Evolutionary conservation across 805 yeast genomes (phyloP), one percentile per base, ranked within the genome.

Genomic region (Debaryomyces maramus): DNA sequence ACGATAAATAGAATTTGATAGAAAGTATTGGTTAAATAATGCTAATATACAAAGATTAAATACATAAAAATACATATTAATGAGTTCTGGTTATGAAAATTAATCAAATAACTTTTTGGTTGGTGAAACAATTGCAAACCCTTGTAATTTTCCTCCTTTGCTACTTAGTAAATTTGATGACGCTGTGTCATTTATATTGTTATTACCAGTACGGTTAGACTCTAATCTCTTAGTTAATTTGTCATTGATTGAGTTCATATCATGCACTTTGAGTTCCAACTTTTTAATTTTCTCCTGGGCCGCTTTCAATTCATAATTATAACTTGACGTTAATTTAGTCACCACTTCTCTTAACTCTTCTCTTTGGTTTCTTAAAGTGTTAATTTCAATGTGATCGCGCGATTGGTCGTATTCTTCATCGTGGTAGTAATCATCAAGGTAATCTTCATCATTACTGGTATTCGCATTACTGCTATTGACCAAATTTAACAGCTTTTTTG

Each of bases 331-430:
- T 47, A 70, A 52, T 44, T 67, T 63, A 17, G 64, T 56, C 21
- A 70, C 60, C 38, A 60, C 61, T 37, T 67, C 73, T 26, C 74
- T 50, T 34, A 70, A 57, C 45, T 70, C 75, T 34, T 70, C 73
- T 16, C 73, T 47, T 46, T 70, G 75, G 14, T 36, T 44, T 37
- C 52, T 57, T 39, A 60, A 51, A 18, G 47, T 41, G 8, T 32
- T 36, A 13, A 60, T 53, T 43, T 58, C 62, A 33, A 33, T 22
- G 16, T 33, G 27, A 6, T 33, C 36, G 8, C 23, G 27, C 22
- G 36, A 33, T n/a, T 51, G 45, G 32, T 50, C 47, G 16, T 38
- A 40, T 22, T 42, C 49, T 9, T 51, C 54, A 24, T 50, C 32
- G 17, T 30, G 24, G 21, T 32, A 33, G 8, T 40, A 33, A 28